phyloP scores from a whole-genome alignment of 768 basidiomycete genomes.

The Termitomyces bulborhizus region DNA sequence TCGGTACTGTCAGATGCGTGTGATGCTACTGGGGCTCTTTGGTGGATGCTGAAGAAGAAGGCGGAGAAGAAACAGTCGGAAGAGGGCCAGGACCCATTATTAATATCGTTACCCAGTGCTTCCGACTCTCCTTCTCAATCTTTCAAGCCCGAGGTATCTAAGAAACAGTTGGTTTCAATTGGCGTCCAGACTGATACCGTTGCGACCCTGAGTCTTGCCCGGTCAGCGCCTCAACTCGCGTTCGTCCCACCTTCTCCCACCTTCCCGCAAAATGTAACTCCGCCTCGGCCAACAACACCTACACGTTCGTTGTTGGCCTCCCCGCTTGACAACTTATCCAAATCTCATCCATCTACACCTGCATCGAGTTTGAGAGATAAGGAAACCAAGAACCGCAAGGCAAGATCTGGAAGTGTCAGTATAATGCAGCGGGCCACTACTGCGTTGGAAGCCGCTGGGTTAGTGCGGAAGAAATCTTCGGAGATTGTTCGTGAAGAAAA shows the following conservation, averaged over 20 bases:
- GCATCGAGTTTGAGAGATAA: constrained; percentile 54
- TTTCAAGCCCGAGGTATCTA: constrained; percentile 19
- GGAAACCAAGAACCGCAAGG: constrained; percentile 60
- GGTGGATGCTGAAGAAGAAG: constrained; percentile 94
- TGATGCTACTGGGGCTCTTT: constrained; percentile 83
- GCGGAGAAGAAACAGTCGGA: constrained; percentile 52
- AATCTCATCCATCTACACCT: constrained; percentile 68
- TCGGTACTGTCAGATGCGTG: constrained; percentile 90
- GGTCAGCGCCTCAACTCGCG: constrained; percentile 54
- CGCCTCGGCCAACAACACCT: constrained; percentile 44
- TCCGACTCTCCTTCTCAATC: constrained; percentile 6
- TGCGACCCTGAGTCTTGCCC: constrained; percentile 22
- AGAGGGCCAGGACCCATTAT: constrained; percentile 16
- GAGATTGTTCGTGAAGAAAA: constrained; percentile 67
- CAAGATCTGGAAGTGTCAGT: constrained; percentile 82
- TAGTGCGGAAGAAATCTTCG: constrained; percentile 77
- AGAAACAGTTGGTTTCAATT: constrained; percentile 24
- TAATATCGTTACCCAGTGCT: constrained; percentile 1
- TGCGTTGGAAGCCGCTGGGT: constrained; percentile 77
- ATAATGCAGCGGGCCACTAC: constrained; percentile 97
- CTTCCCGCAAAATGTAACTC: constrained; percentile 39
- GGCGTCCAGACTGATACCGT: constrained; percentile 43
- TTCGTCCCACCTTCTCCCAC: constrained; percentile 79
- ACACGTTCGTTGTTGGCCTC: constrained; percentile 50
- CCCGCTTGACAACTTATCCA: constrained; percentile 48